Percentiles rank a stretch among this genome's conserved stretches.
Conservation (phyloP, 2,329 filamentous ascomycete genomes). For the Escovopsis sp. region DNA sequence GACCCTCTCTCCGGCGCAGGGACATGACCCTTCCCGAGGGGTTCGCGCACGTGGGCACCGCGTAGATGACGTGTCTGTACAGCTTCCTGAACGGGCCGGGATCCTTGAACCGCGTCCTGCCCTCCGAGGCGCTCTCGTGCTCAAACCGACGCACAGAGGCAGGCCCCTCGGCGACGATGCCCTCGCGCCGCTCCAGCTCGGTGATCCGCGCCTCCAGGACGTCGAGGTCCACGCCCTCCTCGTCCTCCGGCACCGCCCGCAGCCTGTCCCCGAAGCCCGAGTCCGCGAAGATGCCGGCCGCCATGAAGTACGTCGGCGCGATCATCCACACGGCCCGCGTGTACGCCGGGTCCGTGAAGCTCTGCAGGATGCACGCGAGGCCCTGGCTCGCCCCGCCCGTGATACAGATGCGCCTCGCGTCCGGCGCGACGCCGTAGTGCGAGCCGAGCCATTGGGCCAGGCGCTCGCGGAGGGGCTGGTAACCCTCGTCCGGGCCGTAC, state of each 20-base stretch:
- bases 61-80: conserved; percentile 80
- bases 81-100: conserved; percentile 51
- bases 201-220: conserved; percentile 21
- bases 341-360: conserved; percentile 64
- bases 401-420: conserved; percentile 54
- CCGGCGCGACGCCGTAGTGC: conserved; percentile 37
- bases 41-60: conserved; percentile 78
- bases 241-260: conserved; percentile 60
- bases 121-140: neutral
- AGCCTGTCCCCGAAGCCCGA: conserved; percentile 55
- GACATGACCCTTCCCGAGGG: conserved; percentile 77
- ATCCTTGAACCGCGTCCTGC: conserved; percentile 35
- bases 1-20: conserved; percentile 44
- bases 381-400: conserved; percentile 79
- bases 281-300: conserved; percentile 74
- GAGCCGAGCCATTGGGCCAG: conserved; percentile 55
- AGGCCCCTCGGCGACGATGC: too few relatives aligned
- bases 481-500: conserved; percentile 69
- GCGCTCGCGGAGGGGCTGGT: conserved; percentile 50
- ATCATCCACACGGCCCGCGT: conserved; percentile 70
- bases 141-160: neutral
- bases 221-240: conserved; percentile 58
- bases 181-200: conserved; percentile 14
- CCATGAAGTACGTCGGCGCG: conserved; percentile 72
- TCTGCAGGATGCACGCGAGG: conserved; percentile 60